Evolutionary conservation across 139 green algal genomes (phyloP).

Genomic region (Coelastrella sp.): DNA sequence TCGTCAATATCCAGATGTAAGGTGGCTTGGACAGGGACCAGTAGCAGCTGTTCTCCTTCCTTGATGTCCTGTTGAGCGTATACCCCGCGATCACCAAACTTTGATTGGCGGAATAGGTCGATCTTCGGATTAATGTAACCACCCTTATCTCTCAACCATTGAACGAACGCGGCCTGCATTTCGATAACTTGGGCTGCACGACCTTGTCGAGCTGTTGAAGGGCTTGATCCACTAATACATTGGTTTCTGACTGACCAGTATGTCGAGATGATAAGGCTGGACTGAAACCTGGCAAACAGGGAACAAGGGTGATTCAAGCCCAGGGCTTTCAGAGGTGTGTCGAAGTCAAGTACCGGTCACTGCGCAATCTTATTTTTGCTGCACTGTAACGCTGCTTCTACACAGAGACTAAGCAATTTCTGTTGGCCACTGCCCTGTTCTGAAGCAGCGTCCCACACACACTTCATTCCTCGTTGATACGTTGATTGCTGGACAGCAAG

Average conservation of each 20-base stretch:
- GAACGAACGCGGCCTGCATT: slow-evolving; percentile 26
- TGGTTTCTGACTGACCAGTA: no score
- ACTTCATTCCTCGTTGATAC: slow-evolving; percentile 3
- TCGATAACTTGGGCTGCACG: neutral
- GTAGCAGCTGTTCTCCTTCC: slow-evolving; percentile 68
- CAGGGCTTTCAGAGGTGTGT: neutral
- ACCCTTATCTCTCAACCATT: slow-evolving; percentile 48
- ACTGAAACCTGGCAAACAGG: no score
- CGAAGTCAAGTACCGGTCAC: no score
- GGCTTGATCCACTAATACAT: no score
- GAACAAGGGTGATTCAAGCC: neutral
- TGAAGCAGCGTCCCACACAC: neutral
- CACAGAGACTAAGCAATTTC: neutral
- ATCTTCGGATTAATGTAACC: slow-evolving; percentile 53
- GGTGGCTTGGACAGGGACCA: slow-evolving; percentile 51
- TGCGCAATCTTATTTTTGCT: no score
- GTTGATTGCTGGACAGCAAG: neutral
- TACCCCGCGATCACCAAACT: slow-evolving; percentile 48
- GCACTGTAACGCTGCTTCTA: no score
- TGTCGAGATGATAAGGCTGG: no score
- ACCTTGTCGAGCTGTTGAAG: no score
- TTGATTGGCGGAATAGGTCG: slow-evolving; percentile 51
- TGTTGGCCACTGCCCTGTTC: neutral
- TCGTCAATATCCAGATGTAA: slow-evolving; percentile 36
- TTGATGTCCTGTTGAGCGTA: slow-evolving; percentile 53